phyloP scores from a whole-genome alignment of 2,329 filamentous ascomycete species.

The Fonsecaea erecta region DNA sequence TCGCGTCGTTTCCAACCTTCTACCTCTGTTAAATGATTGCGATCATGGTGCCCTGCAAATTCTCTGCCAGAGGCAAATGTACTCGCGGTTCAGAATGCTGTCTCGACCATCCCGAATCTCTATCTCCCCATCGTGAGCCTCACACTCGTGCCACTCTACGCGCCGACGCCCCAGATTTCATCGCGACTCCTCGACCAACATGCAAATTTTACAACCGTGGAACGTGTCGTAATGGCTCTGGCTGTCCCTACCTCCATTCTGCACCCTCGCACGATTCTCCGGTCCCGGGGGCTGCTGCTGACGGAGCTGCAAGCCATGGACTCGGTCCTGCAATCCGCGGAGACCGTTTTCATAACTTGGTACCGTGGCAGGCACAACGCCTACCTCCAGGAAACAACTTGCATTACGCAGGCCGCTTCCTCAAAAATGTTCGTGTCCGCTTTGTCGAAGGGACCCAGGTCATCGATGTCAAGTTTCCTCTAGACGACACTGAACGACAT shows the following conservation, averaged over 20 bases:
- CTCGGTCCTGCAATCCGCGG: neutral
- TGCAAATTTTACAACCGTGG: slow-evolving; percentile 8
- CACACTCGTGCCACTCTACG: neutral
- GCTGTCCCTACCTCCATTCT: slow-evolving; percentile 3
- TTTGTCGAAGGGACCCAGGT: slow-evolving; percentile 17
- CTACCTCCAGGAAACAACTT: neutral
- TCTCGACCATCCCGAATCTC: slow-evolving; percentile 4
- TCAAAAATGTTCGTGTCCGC: slow-evolving; percentile 10
- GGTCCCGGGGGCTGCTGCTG: neutral
- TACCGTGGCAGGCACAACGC: neutral
- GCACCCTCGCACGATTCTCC: neutral
- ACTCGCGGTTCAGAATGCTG: slow-evolving; percentile 11
- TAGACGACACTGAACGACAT: neutral
- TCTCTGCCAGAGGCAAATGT: slow-evolving; percentile 15
- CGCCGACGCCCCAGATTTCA: neutral
- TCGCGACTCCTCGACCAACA: neutral
- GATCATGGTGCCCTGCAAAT: slow-evolving; percentile 15
- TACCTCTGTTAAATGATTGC: too few species aligned
- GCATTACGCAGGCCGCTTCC: neutral
- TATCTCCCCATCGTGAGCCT: neutral
- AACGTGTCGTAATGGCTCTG: slow-evolving; percentile 3
- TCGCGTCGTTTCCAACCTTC: neutral
- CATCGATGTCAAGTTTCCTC: slow-evolving; percentile 10
- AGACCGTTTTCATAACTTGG: neutral
- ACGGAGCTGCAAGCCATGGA: neutral